These are phyloP conservation scores for Ormosia emarginata DNA, from an alignment of 306 rosid genomes.

Conservation along the genomic window DNA sequence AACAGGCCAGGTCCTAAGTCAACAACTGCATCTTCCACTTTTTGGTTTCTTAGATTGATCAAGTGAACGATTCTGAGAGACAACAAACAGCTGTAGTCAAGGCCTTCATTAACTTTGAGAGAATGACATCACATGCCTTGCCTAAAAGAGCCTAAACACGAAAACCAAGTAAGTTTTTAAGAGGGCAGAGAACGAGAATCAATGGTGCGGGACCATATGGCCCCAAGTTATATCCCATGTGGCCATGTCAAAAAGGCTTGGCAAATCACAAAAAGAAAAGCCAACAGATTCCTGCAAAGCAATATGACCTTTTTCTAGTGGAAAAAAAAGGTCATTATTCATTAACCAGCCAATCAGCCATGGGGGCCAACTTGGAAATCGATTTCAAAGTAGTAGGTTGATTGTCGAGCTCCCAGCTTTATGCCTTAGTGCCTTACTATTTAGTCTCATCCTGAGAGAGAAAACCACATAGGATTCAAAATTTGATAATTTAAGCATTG, in stretches of 20 bases:
- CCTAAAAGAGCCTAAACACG: neutral
- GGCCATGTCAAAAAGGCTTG: neutral
- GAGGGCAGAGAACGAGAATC: neutral
- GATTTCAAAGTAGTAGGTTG: neutral
- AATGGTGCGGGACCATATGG: constrained; percentile 1
- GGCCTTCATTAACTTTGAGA: constrained; percentile 8
- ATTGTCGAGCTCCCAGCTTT: neutral
- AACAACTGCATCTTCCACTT: neutral
- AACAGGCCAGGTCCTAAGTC: neutral
- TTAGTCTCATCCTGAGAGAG: neutral
- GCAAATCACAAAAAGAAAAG: constrained; percentile 14
- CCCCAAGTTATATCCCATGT: neutral
- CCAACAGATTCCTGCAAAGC: constrained; percentile 1
- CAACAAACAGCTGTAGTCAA: neutral
- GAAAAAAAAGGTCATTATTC: neutral
- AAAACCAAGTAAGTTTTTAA: neutral
- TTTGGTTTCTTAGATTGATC: neutral
- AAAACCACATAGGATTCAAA: neutral
- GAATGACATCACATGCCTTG: neutral
- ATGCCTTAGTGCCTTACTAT: neutral
- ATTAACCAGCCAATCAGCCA: neutral
- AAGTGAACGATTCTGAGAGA: neutral
- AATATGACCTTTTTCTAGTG: neutral
- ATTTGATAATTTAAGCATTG: neutral
- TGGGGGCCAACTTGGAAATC: constrained; percentile 8